Evolutionary conservation across 2,329 filamentous ascomycete species (phyloP).

Genomic region (Colletotrichum eremochloae): DNA sequence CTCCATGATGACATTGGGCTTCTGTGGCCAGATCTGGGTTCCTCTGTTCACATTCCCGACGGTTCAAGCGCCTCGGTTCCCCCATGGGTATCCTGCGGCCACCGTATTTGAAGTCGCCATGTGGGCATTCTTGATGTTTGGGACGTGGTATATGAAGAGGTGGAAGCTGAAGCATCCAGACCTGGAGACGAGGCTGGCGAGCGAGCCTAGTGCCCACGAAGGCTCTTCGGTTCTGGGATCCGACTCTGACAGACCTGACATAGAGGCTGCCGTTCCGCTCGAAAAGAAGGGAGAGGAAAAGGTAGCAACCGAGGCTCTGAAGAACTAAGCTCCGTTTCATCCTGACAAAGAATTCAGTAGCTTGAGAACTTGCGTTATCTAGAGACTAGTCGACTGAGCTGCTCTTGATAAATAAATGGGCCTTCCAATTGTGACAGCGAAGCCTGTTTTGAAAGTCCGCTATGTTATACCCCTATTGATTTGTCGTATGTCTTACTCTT

Average conservation of each 20-base stretch:
- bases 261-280: background rate
- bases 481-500: background rate
- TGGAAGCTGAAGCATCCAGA: conserved; percentile 46
- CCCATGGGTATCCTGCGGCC: conserved; percentile 47
- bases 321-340: background rate
- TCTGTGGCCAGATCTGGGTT: conserved; percentile 48
- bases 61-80: conserved; percentile 47
- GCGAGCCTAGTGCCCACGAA: background rate
- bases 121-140: conserved; percentile 48
- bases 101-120: conserved; percentile 47
- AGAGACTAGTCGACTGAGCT: background rate
- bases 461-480: background rate
- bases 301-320: conserved; percentile 7
- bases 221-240: conserved; percentile 15
- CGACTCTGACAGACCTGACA: conserved; percentile 28
- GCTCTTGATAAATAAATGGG: too few species aligned
- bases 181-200: conserved; percentile 43
- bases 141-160: conserved; percentile 47
- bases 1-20: conserved; percentile 54
- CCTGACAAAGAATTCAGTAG: background rate
- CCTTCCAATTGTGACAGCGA: too few species aligned
- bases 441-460: too few species aligned
- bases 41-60: conserved; percentile 49
- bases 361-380: background rate
- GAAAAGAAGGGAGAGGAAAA: conserved; percentile 8